A percentile compares a stretch with the other conserved stretches of the same genome.
phyloP scores from a whole-genome alignment of 495 filamentous ascomycete genomes.

The Neurospora sublineolata region DNA sequence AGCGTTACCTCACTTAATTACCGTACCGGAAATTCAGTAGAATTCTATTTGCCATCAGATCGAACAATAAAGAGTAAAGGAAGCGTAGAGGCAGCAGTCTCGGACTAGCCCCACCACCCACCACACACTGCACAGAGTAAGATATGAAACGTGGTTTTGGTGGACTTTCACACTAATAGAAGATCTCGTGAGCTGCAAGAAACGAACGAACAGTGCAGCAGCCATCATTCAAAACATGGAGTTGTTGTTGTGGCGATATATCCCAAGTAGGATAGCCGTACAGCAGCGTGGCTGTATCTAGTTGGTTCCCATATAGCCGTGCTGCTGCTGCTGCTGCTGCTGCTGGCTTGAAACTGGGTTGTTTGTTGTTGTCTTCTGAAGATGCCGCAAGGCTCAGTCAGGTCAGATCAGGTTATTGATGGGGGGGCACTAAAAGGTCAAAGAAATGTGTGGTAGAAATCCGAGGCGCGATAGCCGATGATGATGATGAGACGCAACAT shows the following conservation, averaged over 20 bases:
- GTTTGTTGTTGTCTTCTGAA: neutral
- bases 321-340: neutral
- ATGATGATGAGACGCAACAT: neutral
- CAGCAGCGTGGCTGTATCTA: neutral
- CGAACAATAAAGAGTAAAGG: neutral
- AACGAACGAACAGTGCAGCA: too few species aligned
- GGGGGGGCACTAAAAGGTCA: neutral
- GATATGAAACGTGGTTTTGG: neutral
- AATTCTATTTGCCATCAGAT: neutral
- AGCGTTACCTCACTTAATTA: neutral
- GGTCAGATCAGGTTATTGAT: neutral
- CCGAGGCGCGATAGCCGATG: neutral
- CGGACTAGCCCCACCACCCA: neutral
- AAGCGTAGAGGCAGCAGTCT: neutral
- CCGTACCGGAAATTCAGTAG: neutral
- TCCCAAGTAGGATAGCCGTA: neutral
- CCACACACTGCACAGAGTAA: neutral
- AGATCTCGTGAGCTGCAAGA: neutral
- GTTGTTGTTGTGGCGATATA: neutral
- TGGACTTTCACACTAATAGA: neutral
- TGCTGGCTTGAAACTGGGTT: neutral
- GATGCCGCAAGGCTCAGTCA: neutral
- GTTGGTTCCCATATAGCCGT: neutral
- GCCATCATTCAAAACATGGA: neutral
- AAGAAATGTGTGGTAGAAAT: neutral